Evolutionary conservation across 2,329 filamentous ascomycete genomes (phyloP), one percentile per base, ranked within the genome.

Genomic region (Purpureocillium takamizusanense): DNA sequence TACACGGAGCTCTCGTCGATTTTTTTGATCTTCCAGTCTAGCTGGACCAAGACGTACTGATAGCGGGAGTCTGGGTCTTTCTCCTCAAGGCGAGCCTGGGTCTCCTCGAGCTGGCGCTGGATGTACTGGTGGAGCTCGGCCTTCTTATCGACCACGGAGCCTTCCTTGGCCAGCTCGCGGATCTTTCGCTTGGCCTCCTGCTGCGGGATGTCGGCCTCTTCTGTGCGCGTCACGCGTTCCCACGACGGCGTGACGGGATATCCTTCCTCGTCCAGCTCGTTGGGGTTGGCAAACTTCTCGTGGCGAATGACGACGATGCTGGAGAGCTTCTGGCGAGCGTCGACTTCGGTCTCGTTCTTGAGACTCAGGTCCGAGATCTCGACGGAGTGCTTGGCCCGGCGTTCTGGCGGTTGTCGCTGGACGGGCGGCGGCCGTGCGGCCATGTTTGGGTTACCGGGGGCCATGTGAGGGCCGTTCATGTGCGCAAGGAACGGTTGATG

Each of bases 41-140:
- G 50, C 48, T 74, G 70, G 12, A 54, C 63, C 4, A 74, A 51
- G 13, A 55, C 53, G 42, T 64, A 66, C 18, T 57, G 48, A 40
- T 56, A 73, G 6, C 60, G 58, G 2, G 32, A 38, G 29, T 72
- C 65, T 3, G 31, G 38, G 13, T 72, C 65, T 4, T 30, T 29
- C 2, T 38, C 28, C 13, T 55, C 49, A 9, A 72, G 52, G 1
- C 55, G 46, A 7, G 58, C 48, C 28, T 61, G 55, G 0, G 61
- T 59, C 10, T 36, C 43, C 38, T 70, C 64, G 8, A 74, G 47
- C 39, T 73, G 70, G 3, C 52, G 51, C 41, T 65, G 62, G 16
- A 70, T 56, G 2, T 50, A 44, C 0, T 54, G 41, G 3, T 49
- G 53, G 18, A 72, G 52, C 1, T 45, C 44, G 4, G 51, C 51